phyloP scores from a whole-genome alignment of 352 stramenopile genomes.

The Vaucheria bursata region DNA sequence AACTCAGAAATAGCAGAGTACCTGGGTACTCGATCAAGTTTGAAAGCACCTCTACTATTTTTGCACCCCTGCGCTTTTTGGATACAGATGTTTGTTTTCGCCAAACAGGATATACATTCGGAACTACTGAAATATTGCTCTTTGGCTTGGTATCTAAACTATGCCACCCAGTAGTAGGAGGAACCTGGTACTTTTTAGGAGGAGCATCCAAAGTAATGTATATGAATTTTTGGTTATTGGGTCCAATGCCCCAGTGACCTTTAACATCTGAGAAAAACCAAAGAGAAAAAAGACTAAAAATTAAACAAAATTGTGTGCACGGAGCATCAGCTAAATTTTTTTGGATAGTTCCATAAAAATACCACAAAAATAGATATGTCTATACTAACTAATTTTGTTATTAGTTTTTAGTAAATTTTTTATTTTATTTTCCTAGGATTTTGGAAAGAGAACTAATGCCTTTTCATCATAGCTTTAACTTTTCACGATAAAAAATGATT shows the following conservation, averaged over 20 bases:
- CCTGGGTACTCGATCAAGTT: slow-evolving; percentile 13
- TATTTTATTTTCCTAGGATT: no score
- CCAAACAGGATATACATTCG: background rate
- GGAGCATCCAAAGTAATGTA: background rate
- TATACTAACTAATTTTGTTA: no score
- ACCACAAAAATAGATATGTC: no score
- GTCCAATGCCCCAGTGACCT: background rate
- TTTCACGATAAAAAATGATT: no score
- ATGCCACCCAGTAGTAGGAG: background rate
- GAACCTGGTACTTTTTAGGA: background rate
- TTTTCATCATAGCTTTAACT: no score
- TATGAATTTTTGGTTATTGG: background rate
- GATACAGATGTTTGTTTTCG: background rate
- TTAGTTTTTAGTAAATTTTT: no score
- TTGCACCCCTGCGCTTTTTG: background rate
- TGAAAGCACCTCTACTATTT: background rate
- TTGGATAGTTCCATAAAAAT: no score
- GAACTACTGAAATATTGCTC: background rate
- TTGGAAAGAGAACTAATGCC: no score
- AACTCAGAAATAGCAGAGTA: slow-evolving; percentile 17
- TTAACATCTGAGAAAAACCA: background rate
- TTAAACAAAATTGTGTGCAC: no score
- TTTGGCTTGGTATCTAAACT: background rate
- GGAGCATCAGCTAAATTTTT: no score
- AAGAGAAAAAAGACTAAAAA: no score